phyloP scores from a whole-genome alignment of 2,329 filamentous ascomycete species.

The Fusarium guadeloupense region DNA sequence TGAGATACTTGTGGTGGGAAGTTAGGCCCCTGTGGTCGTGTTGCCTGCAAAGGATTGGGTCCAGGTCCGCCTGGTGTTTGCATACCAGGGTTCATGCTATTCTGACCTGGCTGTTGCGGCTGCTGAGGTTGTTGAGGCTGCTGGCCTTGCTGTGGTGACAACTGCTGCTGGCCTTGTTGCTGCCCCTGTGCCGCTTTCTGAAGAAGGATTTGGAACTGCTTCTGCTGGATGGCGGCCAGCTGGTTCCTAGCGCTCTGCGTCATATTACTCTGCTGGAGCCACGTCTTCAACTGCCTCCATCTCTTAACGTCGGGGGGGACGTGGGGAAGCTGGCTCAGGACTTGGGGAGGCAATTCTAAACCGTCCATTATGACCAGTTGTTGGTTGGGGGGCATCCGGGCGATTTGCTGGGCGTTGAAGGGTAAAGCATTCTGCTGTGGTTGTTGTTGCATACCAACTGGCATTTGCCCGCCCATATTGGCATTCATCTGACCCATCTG shows the following conservation, averaged over 20 bases:
- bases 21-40: slow-evolving; percentile 40
- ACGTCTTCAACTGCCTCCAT: slow-evolving; percentile 58
- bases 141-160: slow-evolving; percentile 24
- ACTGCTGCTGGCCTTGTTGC: slow-evolving; percentile 20
- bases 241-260: slow-evolving; percentile 45
- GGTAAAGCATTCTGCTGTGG: slow-evolving; percentile 44
- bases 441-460: slow-evolving; percentile 46
- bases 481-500: slow-evolving; percentile 48
- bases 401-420: slow-evolving; percentile 41
- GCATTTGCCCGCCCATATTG: slow-evolving; percentile 44
- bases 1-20: slow-evolving; percentile 48
- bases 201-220: slow-evolving; percentile 52
- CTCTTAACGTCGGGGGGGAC: slow-evolving; percentile 58
- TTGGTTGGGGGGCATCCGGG: slow-evolving; percentile 42
- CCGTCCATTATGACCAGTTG: slow-evolving; percentile 57
- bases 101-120: slow-evolving; percentile 43
- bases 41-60: slow-evolving; percentile 42
- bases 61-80: slow-evolving; percentile 37
- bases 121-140: slow-evolving; percentile 34
- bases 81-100: slow-evolving; percentile 41
- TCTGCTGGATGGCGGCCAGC: slow-evolving; percentile 49
- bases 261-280: slow-evolving; percentile 52
- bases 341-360: slow-evolving; percentile 56
- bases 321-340: slow-evolving; percentile 45
- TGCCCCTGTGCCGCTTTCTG: slow-evolving; percentile 41